Percentiles rank a stretch among this genome's conserved stretches.
Evolutionary conservation across 306 rosid genomes (phyloP).

Genomic region (Vachellia collinsii): DNA sequence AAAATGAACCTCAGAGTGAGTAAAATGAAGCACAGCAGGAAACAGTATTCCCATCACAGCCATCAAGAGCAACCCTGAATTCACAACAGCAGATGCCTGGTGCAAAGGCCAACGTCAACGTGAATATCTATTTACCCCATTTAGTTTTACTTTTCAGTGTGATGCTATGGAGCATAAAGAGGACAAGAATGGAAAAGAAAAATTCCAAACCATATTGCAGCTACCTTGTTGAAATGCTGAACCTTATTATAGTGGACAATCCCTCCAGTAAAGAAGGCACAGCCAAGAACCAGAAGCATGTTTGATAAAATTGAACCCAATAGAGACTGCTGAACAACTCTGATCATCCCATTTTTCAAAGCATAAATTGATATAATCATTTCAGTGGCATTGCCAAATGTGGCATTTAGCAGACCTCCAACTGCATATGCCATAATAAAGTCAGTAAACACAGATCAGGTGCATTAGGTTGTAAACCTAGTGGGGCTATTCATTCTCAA

Average conservation of each 20-base stretch:
- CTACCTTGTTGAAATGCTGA: slow-evolving; percentile 79
- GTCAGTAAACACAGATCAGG: neutral
- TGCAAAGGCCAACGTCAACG: slow-evolving; percentile 42
- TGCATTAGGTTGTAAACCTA: neutral
- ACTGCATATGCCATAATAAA: slow-evolving; percentile 55
- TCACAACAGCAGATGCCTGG: slow-evolving; percentile 85
- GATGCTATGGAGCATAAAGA: slow-evolving; percentile 7
- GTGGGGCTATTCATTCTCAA: neutral
- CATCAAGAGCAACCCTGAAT: slow-evolving; percentile 88
- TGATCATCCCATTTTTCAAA: slow-evolving; percentile 80
- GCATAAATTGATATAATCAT: slow-evolving; percentile 91
- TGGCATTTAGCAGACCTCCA: slow-evolving; percentile 93
- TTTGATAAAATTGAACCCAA: slow-evolving; percentile 91
- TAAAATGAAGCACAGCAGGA: slow-evolving; percentile 94
- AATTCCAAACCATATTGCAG: neutral
- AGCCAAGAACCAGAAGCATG: slow-evolving; percentile 93
- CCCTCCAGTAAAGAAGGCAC: slow-evolving; percentile 93
- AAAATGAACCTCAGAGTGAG: slow-evolving; percentile 76
- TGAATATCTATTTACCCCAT: slow-evolving; percentile 3
- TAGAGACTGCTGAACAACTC: slow-evolving; percentile 93
- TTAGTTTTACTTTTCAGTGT: neutral
- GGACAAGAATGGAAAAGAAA: slow-evolving; percentile 11
- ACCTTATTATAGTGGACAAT: slow-evolving; percentile 58
- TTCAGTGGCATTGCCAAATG: slow-evolving; percentile 92
- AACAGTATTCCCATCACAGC: slow-evolving; percentile 91